A percentile compares a stretch with the other conserved stretches of the same genome.
phyloP scores from a whole-genome alignment of 2,329 filamentous ascomycete species.

The Fusarium albidum region DNA sequence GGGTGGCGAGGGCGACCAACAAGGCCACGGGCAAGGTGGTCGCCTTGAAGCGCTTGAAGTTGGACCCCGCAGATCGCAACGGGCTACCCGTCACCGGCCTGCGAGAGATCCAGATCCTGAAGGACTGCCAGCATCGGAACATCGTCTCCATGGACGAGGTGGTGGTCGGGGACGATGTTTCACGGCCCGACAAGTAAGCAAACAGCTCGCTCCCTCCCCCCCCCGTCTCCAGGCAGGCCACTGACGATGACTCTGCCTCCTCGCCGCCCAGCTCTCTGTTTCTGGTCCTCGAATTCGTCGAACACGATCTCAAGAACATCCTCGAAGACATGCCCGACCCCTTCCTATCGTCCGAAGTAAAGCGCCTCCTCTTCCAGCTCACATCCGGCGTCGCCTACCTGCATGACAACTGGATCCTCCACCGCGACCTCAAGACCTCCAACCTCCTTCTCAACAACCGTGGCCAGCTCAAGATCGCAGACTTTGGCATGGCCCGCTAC shows the following conservation, averaged over 20 bases:
- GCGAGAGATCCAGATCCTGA: conserved; percentile 91
- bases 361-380: conserved; percentile 87
- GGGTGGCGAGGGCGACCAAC: conserved; percentile 86
- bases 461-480: conserved; percentile 92
- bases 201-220: too few relatives aligned
- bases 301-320: conserved; percentile 94
- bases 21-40: conserved; percentile 79
- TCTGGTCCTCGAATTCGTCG: conserved; percentile 95
- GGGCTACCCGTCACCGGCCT: conserved; percentile 92
- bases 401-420: conserved; percentile 89
- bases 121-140: conserved; percentile 81
- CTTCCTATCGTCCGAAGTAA: conserved; percentile 91
- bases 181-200: conserved; percentile 63
- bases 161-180: conserved; percentile 73
- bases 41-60: conserved; percentile 92
- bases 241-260: conserved; percentile 29
- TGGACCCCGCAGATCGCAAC: conserved; percentile 75
- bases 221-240: conserved; percentile 26
- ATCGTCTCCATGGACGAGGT: conserved; percentile 85
- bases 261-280: conserved; percentile 70
- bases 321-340: conserved; percentile 95
- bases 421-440: conserved; percentile 92
- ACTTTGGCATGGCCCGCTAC: conserved; percentile 97
- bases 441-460: conserved; percentile 96
- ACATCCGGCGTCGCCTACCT: conserved; percentile 83